A percentile compares a stretch with the other conserved stretches of the same genome.
Conservation (phyloP, 2,329 filamentous ascomycete species). For the Hypomyces rosellus region DNA sequence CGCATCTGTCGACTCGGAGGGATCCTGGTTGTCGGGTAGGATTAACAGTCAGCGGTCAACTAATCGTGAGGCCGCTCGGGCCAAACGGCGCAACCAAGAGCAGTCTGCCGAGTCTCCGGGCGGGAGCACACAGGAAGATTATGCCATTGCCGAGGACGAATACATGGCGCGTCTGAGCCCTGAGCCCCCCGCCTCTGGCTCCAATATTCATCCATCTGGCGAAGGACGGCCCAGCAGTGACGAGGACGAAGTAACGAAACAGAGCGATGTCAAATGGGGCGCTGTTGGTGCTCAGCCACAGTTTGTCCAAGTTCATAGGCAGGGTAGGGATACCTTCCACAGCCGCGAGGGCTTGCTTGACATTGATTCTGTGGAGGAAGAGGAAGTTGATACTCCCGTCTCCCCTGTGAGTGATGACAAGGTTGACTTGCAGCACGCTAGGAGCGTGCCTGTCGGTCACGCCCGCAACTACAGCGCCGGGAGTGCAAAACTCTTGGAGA, state of each 20-base stretch:
- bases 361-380: slow-evolving; percentile 29
- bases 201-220: slow-evolving; percentile 35
- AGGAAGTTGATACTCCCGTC: slow-evolving; percentile 19
- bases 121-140: slow-evolving; percentile 56
- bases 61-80: slow-evolving; percentile 35
- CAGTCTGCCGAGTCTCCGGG: slow-evolving; percentile 34
- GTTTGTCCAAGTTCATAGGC: slow-evolving; percentile 52
- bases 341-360: slow-evolving; percentile 49
- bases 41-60: slow-evolving; percentile 42
- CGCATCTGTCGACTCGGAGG: slow-evolving; percentile 92
- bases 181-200: slow-evolving; percentile 18
- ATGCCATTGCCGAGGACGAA: slow-evolving; percentile 60
- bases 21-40: slow-evolving; percentile 86
- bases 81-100: slow-evolving; percentile 23
- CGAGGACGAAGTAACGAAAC: slow-evolving; percentile 42
- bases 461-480: slow-evolving; percentile 69
- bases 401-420: slow-evolving; percentile 28
- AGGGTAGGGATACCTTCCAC: slow-evolving; percentile 39
- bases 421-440: slow-evolving; percentile 54
- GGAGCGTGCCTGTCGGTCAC: slow-evolving; percentile 64
- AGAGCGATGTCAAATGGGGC: slow-evolving; percentile 46
- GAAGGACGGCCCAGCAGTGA: slow-evolving; percentile 53
- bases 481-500: slow-evolving; percentile 67
- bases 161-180: slow-evolving; percentile 53
- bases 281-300: slow-evolving; percentile 40